Percentiles rank a stretch among this genome's conserved stretches.
These are phyloP conservation scores for Pezicula radicicola DNA, from an alignment of 2,329 filamentous ascomycete species.

Conservation along the genomic window DNA sequence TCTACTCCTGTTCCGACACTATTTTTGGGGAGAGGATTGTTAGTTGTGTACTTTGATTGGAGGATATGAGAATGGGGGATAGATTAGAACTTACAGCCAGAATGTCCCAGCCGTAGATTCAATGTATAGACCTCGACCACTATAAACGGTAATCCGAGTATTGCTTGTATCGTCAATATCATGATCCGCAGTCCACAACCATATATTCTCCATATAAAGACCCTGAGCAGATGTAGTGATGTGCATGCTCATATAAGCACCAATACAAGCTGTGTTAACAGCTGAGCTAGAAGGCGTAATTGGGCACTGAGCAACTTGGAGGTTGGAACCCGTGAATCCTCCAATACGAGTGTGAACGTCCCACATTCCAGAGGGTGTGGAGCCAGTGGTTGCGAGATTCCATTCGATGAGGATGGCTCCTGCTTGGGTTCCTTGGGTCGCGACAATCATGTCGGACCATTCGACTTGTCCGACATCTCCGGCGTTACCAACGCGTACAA, in stretches of 20 bases:
- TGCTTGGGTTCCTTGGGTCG: conserved; percentile 44
- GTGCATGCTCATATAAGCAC: conserved; percentile 31
- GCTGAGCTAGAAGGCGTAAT: conserved; percentile 39
- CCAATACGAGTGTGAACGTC: conserved; percentile 34
- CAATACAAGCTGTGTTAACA: conserved; percentile 29
- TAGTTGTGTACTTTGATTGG: conserved; percentile 53
- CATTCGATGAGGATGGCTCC: conserved; percentile 66
- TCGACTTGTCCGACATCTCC: conserved; percentile 59
- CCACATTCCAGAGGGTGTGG: conserved; percentile 58
- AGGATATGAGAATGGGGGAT: conserved; percentile 47
- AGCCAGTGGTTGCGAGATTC: conserved; percentile 50
- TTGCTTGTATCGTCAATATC: conserved; percentile 33
- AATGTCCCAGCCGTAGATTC: conserved; percentile 43
- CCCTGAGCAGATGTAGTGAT: conserved; percentile 36
- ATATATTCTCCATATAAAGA: conserved; percentile 44
- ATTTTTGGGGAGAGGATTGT: conserved; percentile 58
- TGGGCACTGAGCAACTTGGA: conserved; percentile 61
- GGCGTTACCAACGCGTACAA: conserved; percentile 47
- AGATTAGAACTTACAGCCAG: conserved; percentile 42
- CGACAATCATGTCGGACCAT: conserved; percentile 60
- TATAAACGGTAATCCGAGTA: conserved; percentile 53
- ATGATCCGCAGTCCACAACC: conserved; percentile 46
- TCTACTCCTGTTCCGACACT: conserved; percentile 55
- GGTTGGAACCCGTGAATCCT: conserved; percentile 46
- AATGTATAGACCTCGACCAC: conserved; percentile 41